Conservation (phyloP, 2,329 filamentous ascomycete species). For the Aureobasidium sp. region DNA sequence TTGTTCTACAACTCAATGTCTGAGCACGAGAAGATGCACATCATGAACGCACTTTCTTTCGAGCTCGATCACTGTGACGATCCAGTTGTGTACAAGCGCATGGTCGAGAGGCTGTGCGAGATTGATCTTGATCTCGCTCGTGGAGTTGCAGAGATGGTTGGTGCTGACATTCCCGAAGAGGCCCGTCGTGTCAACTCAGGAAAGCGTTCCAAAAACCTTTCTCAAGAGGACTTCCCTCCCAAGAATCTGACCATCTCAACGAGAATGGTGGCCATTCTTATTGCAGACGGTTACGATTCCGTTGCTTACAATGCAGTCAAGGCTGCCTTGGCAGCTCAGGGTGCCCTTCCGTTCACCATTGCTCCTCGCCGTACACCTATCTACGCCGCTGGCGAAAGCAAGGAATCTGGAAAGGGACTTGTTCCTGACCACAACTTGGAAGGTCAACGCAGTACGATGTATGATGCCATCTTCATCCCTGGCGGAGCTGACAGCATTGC, state of each 20-base stretch:
- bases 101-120: constrained; percentile 61
- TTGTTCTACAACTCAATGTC: constrained; percentile 76
- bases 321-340: constrained; percentile 52
- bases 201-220: constrained; percentile 58
- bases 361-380: constrained; percentile 60
- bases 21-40: constrained; percentile 57
- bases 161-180: constrained; percentile 52
- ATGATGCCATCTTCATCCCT: constrained; percentile 71
- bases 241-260: constrained; percentile 59
- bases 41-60: constrained; percentile 56
- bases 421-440: constrained; percentile 72
- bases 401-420: constrained; percentile 46
- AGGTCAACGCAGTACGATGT: constrained; percentile 72
- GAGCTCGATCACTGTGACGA: constrained; percentile 80
- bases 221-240: constrained; percentile 61
- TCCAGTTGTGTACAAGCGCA: constrained; percentile 63
- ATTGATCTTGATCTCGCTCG: constrained; percentile 66
- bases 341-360: constrained; percentile 67
- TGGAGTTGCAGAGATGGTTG: constrained; percentile 62
- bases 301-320: constrained; percentile 59
- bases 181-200: constrained; percentile 55
- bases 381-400: constrained; percentile 53
- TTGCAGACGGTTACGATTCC: constrained; percentile 70
- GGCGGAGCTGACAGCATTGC: constrained; percentile 59
- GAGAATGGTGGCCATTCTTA: constrained; percentile 65